Base-by-base conservation (phyloP, 2,329 filamentous ascomycete species). In the Cladosporium oxysporum region DNA sequence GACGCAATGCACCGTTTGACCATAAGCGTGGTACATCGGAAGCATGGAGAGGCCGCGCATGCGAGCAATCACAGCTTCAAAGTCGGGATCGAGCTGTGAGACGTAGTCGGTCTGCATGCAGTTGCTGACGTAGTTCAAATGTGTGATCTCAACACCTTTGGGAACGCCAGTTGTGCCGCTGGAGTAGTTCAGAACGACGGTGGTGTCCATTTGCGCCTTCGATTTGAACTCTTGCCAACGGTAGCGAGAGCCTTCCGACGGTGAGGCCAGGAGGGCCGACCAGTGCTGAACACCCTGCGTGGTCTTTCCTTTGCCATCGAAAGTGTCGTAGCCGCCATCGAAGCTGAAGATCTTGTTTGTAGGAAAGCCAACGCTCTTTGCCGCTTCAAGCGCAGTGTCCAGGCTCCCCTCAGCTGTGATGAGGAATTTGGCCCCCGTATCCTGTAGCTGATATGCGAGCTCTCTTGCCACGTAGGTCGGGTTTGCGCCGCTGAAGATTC, bases 91-190 rank as follows among this genome's bases (percentile, higher is more conserved):
- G 28, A 83, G 75, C 12, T 78, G 70, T 2, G 75, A 71, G 26
- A 87, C 76, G 69, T 82, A 79, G n/a, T 84, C 80, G 18, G 87
- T 85, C 66, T 90, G 87, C 16, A 81, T 72, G 69, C 87, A 85
- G 74, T 94, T 94, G 68, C 91, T 84, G 52, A 93, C 85, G 72
- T 92, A 91, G 70, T 92, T 90, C 67, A 83, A 81, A 77, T 96
- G 92, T n/a, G 88, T 87, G 69, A 95, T 90, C 78, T 91, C 88
- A 16, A 95, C 92, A 12, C 92, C 92, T 76, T 96, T 96, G 11
- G 92, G 91, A 4, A 92, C 83, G 7, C 92, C 92, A 0, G 92
- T 96, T 1, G 90, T 93, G 12, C 91, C 88, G 33, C 86, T 89
- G 69, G 87, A 91, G 78, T 94, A 96, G 77, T 96, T 95, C 68